Evolutionary conservation across 345 rosid species (phyloP).

Genomic region (Citrus sp.): DNA sequence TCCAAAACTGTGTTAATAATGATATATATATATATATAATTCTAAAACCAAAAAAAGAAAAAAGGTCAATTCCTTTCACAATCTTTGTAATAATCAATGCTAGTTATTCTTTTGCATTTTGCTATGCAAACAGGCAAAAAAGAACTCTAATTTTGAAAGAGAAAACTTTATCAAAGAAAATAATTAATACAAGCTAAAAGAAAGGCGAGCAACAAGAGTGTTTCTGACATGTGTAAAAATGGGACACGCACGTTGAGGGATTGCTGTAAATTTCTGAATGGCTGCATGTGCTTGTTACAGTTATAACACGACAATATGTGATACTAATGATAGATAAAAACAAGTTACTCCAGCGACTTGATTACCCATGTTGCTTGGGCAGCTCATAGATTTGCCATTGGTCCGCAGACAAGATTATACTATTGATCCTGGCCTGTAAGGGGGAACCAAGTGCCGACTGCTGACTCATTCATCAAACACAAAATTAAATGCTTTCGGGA

Average conservation of each 20-base stretch:
- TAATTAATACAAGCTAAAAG: not conserved
- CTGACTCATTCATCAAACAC: not conserved
- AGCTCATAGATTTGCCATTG: not conserved
- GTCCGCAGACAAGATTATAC: not conserved
- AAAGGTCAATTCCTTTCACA: too few relatives aligned
- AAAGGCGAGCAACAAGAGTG: too few relatives aligned
- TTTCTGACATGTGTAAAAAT: not conserved
- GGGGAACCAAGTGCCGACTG: not conserved
- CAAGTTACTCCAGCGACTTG: not conserved
- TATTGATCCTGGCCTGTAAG: not conserved
- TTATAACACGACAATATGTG: not conserved
- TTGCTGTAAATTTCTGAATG: not conserved
- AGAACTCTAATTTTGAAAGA: too few relatives aligned
- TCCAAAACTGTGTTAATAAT: too few relatives aligned
- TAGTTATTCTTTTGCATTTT: too few relatives aligned
- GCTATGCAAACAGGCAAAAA: too few relatives aligned
- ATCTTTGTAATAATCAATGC: too few relatives aligned
- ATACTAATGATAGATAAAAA: too few relatives aligned
- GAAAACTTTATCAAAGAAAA: too few relatives aligned
- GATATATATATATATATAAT: too few relatives aligned
- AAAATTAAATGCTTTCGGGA: not conserved
- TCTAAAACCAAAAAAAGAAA: too few relatives aligned
- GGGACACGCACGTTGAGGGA: not conserved
- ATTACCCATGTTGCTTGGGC: not conserved
- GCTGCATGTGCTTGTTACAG: not conserved